A percentile compares a stretch with the other conserved stretches of the same genome.
Evolutionary conservation across 306 rosid species (phyloP).

Genomic region (Cicer bijugum): DNA sequence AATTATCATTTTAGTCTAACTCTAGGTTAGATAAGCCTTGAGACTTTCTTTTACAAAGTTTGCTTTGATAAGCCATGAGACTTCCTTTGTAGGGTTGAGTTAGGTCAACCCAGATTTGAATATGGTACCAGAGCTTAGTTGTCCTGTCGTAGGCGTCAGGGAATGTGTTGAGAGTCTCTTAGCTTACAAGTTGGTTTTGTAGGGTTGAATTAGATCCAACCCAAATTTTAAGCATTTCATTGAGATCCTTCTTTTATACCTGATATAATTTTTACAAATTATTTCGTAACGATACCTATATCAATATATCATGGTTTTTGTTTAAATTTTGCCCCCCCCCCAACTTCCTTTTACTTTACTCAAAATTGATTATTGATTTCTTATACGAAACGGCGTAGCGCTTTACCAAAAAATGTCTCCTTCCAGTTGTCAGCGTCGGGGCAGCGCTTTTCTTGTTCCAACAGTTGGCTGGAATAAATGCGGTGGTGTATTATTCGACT

Average conservation of each 20-base stretch:
- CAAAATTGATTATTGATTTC: conserved; percentile 8
- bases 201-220: too few relatives aligned
- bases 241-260: neutral
- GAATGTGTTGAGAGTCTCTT: too few relatives aligned
- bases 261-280: neutral
- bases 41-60: neutral
- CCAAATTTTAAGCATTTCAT: neutral
- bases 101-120: too few relatives aligned
- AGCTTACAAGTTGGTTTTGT: too few relatives aligned
- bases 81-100: neutral
- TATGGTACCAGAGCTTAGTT: too few relatives aligned
- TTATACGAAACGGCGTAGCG: conserved; percentile 13
- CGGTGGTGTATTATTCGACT: conserved; percentile 95
- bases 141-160: too few relatives aligned
- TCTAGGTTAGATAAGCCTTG: conserved; percentile 1
- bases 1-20: conserved; percentile 2
- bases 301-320: conserved; percentile 6
- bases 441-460: conserved; percentile 94
- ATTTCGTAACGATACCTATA: neutral
- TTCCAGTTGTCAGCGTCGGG: conserved; percentile 95
- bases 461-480: conserved; percentile 95
- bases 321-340: neutral
- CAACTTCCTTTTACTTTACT: conserved; percentile 14
- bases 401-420: conserved; percentile 37
- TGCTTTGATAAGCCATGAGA: neutral